Evolutionary conservation across 1,284 basidiomycete species (phyloP), one percentile per base, ranked within the genome.

Genomic region (Kwoniella shivajii): DNA sequence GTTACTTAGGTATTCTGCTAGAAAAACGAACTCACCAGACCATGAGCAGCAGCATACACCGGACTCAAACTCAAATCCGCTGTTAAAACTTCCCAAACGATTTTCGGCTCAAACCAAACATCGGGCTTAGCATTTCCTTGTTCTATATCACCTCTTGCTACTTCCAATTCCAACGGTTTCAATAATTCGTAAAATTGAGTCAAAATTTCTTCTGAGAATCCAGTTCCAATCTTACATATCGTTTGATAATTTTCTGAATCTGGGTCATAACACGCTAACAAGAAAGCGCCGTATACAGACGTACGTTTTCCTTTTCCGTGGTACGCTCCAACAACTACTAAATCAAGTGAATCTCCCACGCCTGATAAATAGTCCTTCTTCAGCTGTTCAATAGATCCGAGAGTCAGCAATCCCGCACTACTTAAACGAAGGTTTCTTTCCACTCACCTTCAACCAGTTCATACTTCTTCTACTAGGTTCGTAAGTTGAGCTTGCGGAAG

Each of bases 281-380:
- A 83, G 83, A 95, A 96, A 11, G 94, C 94, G 54, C 94, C 94
- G 73, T 97, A 97, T 33, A 94, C 89, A 72, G 90, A 89, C 18
- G 96, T 98, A 44, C 96, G 88, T 78, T 99, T 99, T 58, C 96
- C 96, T 78, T 96, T 94, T 63, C 96, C 96, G 68, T 92, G 90
- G 80, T 97, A 99, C 3, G 86, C 96, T 6, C 96, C 96, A 13
- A 99, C 87, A 18, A 99, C 96, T 44, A 96, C 92, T 11, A 99
- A 84, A 76, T 99, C 96, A 50, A 99, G 85, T 2, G 93, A 97
- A 79, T 99, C 96, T 20, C 96, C 96, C 3, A 97, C 86, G 2
- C 96, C 96, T n/a, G 90, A 88, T 1, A 99, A 83, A 74, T 97
- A 97, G 77, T 97, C 94, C 73, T 97, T 97, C 81, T 97, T 97